These are phyloP conservation scores for Pseudogymnoascus sp. DNA, from an alignment of 2,329 filamentous ascomycete species.

Conservation along the genomic window DNA sequence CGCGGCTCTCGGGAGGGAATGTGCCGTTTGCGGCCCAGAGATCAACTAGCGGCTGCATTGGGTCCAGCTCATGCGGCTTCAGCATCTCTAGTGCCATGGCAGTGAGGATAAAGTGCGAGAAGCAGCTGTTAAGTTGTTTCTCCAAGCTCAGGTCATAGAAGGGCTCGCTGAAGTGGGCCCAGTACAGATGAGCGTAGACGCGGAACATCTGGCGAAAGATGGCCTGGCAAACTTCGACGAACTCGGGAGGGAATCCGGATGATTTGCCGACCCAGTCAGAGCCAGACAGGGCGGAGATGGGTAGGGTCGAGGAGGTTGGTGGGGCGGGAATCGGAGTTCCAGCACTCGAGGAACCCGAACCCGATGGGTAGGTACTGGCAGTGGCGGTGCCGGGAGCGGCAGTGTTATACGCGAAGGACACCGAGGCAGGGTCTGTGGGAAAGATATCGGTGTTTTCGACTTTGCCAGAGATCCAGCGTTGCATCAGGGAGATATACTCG, in stretches of 20 bases:
- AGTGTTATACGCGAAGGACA: constrained; percentile 57
- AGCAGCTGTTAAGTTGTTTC: constrained; percentile 79
- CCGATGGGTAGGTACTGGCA: constrained; percentile 46
- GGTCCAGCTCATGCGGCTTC: constrained; percentile 82
- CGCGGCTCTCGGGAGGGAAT: constrained; percentile 67
- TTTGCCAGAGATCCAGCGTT: constrained; percentile 95
- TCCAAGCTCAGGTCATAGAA: constrained; percentile 77
- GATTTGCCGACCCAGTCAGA: constrained; percentile 80
- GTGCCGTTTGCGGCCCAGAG: constrained; percentile 85
- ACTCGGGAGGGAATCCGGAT: constrained; percentile 85
- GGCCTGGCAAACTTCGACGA: constrained; percentile 81
- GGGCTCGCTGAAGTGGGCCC: constrained; percentile 81
- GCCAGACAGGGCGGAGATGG: constrained; percentile 55
- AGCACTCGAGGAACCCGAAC: constrained; percentile 30
- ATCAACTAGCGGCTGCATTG: constrained; percentile 90
- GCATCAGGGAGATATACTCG: constrained; percentile 91
- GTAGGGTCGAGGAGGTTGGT: constrained; percentile 37
- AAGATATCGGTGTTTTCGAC: constrained; percentile 86
- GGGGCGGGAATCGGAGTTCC: constrained; percentile 28
- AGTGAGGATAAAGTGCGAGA: constrained; percentile 75
- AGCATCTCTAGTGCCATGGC: constrained; percentile 77
- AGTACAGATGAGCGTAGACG: constrained; percentile 96
- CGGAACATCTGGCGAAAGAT: constrained; percentile 99
- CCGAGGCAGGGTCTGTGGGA: constrained; percentile 69
- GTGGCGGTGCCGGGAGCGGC: constrained; percentile 50